phyloP scores from a whole-genome alignment of 2,329 filamentous ascomycete species.

The Aureobasidium sp. region DNA sequence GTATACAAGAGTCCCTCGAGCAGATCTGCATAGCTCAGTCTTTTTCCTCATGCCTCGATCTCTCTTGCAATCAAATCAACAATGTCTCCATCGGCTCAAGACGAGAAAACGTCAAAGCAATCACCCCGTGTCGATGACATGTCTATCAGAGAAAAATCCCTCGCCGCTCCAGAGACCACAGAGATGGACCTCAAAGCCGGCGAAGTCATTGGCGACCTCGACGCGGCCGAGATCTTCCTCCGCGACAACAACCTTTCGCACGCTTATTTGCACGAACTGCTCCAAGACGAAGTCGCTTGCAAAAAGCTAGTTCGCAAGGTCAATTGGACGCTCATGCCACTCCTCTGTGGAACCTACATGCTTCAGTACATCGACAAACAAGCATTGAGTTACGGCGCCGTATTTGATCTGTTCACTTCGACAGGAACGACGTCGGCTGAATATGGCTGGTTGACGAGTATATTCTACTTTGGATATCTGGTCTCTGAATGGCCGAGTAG shows the following conservation, averaged over 20 bases:
- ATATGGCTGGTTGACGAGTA: constrained; percentile 50
- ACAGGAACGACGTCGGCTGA: constrained; percentile 42
- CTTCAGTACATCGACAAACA: constrained; percentile 45
- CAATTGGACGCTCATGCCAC: constrained; percentile 45
- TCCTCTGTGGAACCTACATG: constrained; percentile 45
- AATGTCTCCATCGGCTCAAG: not conserved
- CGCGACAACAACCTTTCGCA: constrained; percentile 41
- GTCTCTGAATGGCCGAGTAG: constrained; percentile 22
- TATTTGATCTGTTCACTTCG: constrained; percentile 48
- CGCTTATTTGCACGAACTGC: constrained; percentile 37
- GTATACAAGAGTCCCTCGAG: constrained; percentile 2
- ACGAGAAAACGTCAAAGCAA: not conserved
- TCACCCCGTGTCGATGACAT: not conserved
- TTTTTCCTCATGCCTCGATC: not conserved
- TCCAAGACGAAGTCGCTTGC: constrained; percentile 36
- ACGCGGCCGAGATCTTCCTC: constrained; percentile 45
- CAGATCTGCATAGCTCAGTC: not conserved
- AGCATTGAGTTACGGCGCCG: constrained; percentile 47
- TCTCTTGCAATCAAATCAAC: not conserved
- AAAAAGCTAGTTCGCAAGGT: constrained; percentile 38
- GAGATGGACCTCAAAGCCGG: constrained; percentile 23
- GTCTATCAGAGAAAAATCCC: constrained; percentile 9
- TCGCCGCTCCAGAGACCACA: not conserved
- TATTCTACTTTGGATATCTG: constrained; percentile 48
- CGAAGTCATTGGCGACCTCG: constrained; percentile 33